Evolutionary conservation across 1,284 basidiomycete genomes (phyloP).

Genomic region (Butyriboletus appendiculatus): DNA sequence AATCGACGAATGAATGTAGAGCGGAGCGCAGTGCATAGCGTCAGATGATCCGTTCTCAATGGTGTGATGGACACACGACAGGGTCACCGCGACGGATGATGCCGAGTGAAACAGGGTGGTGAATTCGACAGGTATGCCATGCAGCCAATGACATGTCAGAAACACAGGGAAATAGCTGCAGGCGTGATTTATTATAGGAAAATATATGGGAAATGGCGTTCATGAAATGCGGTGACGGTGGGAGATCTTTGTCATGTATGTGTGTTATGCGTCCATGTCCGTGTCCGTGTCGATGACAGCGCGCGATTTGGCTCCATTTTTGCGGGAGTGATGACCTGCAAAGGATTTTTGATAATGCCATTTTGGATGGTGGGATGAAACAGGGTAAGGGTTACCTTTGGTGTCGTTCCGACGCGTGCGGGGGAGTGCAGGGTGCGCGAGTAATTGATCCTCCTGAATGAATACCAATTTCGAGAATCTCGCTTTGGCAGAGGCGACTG

Average conservation of each 20-base stretch:
- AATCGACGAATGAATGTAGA: not conserved
- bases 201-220: not conserved
- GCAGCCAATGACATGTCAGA: conserved; percentile 3
- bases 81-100: not conserved
- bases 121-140: not conserved
- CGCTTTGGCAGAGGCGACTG: conserved; percentile 11
- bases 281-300: conserved; percentile 10
- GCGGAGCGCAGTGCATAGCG: not conserved
- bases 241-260: not conserved
- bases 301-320: not conserved
- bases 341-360: not conserved
- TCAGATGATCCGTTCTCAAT: conserved; percentile 1
- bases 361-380: not conserved
- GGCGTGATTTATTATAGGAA: not conserved
- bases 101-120: conserved; percentile 1
- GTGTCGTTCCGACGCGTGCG: conserved; percentile 14
- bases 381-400: conserved; percentile 2
- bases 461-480: conserved; percentile 7
- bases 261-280: conserved; percentile 2
- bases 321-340: conserved; percentile 1
- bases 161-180: not conserved
- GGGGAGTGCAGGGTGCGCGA: conserved; percentile 16
- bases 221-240: conserved; percentile 4
- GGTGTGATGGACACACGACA: not conserved
- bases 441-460: conserved; percentile 18